Evolutionary conservation across 441 rosid species (phyloP).

Genomic region (Corymbia citriodora): DNA sequence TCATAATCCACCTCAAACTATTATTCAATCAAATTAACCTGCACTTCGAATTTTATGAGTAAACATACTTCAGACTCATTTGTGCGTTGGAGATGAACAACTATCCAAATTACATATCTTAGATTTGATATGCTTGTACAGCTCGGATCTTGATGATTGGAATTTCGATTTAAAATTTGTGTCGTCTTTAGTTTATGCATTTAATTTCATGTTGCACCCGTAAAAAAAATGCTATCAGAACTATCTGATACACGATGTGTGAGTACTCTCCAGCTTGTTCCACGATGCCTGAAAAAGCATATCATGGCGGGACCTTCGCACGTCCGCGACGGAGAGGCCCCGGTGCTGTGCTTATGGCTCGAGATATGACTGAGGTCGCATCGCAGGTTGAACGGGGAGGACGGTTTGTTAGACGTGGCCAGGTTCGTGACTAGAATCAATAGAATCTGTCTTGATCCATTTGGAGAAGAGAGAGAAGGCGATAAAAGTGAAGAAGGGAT

Average conservation of each 20-base stretch:
- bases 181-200: neutral
- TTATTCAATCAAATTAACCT: neutral
- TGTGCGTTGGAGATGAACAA: neutral
- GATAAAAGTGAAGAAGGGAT: neutral
- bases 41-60: neutral
- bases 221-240: neutral
- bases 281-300: neutral
- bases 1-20: neutral
- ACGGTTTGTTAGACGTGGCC: neutral
- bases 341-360: neutral
- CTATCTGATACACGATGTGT: neutral
- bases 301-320: no score
- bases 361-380: neutral
- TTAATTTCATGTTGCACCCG: neutral
- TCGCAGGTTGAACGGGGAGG: neutral
- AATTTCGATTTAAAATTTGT: neutral
- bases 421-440: neutral
- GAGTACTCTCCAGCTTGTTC: neutral
- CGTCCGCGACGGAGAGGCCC: no score
- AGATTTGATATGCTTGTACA: neutral
- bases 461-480: neutral
- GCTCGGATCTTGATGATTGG: neutral
- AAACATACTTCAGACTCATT: neutral
- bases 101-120: neutral
- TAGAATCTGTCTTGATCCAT: neutral